Base-by-base conservation (phyloP, 306 rosid genomes). In the Malus domestica region DNA sequence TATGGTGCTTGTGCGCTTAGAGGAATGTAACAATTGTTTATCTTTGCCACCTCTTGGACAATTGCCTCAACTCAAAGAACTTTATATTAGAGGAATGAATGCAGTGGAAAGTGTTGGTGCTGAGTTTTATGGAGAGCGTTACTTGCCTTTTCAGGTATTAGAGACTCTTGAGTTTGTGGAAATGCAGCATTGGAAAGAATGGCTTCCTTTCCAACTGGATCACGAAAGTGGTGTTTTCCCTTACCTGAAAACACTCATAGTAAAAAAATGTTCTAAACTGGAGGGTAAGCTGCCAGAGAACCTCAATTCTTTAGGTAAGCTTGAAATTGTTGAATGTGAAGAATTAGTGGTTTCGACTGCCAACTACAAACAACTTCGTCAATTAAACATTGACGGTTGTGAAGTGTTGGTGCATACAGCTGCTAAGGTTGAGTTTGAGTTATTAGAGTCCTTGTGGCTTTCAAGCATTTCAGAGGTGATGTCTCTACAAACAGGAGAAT, bases 61-160 rank as follows among this genome's bases (percentile, higher is more conserved):
- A 32, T 60, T 85, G 49, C 78, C 78, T 57, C 15, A 20, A 3
- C 80, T 85, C 3, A 76, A 54, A 20, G 2, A 14, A 5, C 74
- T 85, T 5, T 4, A 33, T 15, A 61, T 81, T 10, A 3, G 0
- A 23, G 45, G 32, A 32, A 13, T 71, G 45, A 3, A 30, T 60
- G 14, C 0, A 0, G 30, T 70, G 7, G 75, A 77, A 18, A 59
- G 29, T 54, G 72, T 77, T 1, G 80, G 80, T 16, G 2, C 2
- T 35, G 81, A 78, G n/a, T 71, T 78, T 62, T 78, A 78, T 51
- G 76, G 76, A 0, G 42, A 4, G 11, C 0, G 18, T 18, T 0
- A 0, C 7, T 22, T 10, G 3, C 13, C 42, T 61, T 35, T 20
- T 6, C 64, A 22, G 0, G 3, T 33, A 7, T 35, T 70, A 5